phyloP scores from a whole-genome alignment of 2,329 filamentous ascomycete genomes.

The Cryphonectria nitschkei region DNA sequence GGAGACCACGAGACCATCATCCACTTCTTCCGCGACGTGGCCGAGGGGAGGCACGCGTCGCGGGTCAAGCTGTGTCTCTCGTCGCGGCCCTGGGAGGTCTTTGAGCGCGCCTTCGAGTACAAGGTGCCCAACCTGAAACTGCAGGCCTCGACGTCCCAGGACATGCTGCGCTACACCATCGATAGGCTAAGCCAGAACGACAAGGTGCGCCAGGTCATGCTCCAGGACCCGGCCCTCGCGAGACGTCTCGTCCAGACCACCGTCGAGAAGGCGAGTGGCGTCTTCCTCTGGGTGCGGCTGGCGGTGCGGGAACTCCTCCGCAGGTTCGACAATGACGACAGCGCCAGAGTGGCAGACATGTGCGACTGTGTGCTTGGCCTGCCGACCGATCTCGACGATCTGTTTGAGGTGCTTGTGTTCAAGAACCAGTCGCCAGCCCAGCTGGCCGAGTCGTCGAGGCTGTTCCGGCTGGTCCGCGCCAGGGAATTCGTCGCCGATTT shows the following conservation, averaged over 20 bases:
- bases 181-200: slow-evolving; percentile 30
- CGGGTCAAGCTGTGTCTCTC: slow-evolving; percentile 36
- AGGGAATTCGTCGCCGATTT: slow-evolving; percentile 40
- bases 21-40: slow-evolving; percentile 30
- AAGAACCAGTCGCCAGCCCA: slow-evolving; percentile 31
- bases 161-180: slow-evolving; percentile 33
- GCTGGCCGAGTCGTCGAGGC: slow-evolving; percentile 32
- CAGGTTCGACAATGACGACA: slow-evolving; percentile 20
- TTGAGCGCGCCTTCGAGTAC: slow-evolving; percentile 33
- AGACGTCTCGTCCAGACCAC: slow-evolving; percentile 23
- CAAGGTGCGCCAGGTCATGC: slow-evolving; percentile 28
- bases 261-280: slow-evolving; percentile 32
- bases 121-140: slow-evolving; percentile 32
- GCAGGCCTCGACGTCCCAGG: slow-evolving; percentile 33
- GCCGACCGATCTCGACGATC: slow-evolving; percentile 35
- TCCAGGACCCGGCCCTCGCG: slow-evolving; percentile 13
- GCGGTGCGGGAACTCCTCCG: slow-evolving; percentile 37
- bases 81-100: slow-evolving; percentile 36
- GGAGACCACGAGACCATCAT: slow-evolving; percentile 35
- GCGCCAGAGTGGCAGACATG: slow-evolving; percentile 20
- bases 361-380: slow-evolving; percentile 29
- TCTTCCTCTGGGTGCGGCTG: slow-evolving; percentile 36
- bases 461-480: slow-evolving; percentile 39
- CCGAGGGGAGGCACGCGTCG: slow-evolving; percentile 23
- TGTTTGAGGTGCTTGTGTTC: slow-evolving; percentile 40